Percentiles rank a stretch among this genome's conserved stretches.
Conservation (phyloP, 176 grass and related monocot species). For the Luzula sylvatica region DNA sequence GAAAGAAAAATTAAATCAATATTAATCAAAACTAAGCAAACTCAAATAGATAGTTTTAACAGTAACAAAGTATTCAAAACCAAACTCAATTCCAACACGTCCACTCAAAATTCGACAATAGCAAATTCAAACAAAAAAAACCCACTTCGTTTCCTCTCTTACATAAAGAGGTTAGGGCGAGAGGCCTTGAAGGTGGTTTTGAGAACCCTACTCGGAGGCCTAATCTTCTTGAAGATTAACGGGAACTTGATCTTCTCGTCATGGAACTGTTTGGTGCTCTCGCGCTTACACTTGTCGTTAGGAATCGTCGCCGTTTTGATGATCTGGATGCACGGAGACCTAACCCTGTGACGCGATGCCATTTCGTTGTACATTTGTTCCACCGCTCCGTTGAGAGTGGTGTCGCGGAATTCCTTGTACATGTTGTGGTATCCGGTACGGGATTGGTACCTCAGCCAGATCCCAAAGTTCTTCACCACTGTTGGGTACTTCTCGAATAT, state of each 20-base stretch:
- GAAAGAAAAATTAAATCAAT: no score
- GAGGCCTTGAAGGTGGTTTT: slow-evolving; percentile 93
- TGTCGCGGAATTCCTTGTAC: slow-evolving; percentile 97
- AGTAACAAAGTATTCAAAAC: no score
- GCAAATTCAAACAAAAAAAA: no score
- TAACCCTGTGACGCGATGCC: slow-evolving; percentile 79
- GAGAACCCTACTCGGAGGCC: slow-evolving; percentile 67
- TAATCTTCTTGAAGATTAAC: slow-evolving; percentile 65
- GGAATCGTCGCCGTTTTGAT: slow-evolving; percentile 74
- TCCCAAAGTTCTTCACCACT: slow-evolving; percentile 86
- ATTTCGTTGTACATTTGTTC: slow-evolving; percentile 94
- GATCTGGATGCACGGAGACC: slow-evolving; percentile 76
- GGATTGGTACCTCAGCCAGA: slow-evolving; percentile 90
- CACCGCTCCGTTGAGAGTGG: slow-evolving; percentile 63
- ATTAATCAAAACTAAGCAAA: no score
- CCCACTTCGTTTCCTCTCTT: not conserved
- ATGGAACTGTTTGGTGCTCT: slow-evolving; percentile 93
- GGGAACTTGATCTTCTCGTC: slow-evolving; percentile 64
- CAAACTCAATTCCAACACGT: no score
- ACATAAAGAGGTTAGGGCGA: slow-evolving; percentile 83
- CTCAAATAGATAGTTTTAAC: no score
- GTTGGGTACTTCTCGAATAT: slow-evolving; percentile 85
- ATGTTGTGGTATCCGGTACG: slow-evolving; percentile 93
- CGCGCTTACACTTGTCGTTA: slow-evolving; percentile 92
- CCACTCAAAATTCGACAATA: no score